Percentiles rank a stretch among this genome's conserved stretches.
Conservation (phyloP, 116 monocot species). For the Trichopus zeylanicus region DNA sequence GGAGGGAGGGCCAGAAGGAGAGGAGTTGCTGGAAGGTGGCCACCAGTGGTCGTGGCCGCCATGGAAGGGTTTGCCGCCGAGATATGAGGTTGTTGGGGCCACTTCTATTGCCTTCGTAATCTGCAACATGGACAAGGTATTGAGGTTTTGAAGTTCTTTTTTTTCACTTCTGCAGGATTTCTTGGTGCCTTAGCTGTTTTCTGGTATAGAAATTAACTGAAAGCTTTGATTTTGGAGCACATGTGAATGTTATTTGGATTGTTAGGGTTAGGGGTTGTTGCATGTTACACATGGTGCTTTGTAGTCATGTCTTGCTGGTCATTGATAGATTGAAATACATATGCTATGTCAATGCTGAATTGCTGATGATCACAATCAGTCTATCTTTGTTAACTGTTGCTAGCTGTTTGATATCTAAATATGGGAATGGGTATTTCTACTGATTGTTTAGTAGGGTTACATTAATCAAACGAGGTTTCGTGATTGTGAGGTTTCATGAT, state of each 20-base stretch:
- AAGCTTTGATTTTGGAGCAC: not conserved
- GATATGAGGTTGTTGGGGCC: conserved; percentile 81
- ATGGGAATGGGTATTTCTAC: not conserved
- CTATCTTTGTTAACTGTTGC: not conserved
- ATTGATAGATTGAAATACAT: not conserved
- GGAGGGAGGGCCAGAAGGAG: not conserved
- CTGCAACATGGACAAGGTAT: conserved; percentile 99
- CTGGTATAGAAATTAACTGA: not conserved
- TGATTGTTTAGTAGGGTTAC: too few species aligned
- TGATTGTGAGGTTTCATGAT: too few species aligned
- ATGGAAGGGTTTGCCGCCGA: conserved; percentile 39
- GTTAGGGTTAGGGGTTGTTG: too few species aligned
- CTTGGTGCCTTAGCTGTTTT: not conserved
- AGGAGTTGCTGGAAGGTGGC: conserved; percentile 3
- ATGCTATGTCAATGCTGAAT: not conserved
- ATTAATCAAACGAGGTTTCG: too few species aligned
- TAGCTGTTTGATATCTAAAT: not conserved
- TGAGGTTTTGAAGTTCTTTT: not conserved
- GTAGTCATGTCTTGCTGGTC: not conserved
- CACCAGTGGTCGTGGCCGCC: conserved; percentile 40
- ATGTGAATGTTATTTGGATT: not conserved
- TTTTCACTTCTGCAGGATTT: too few species aligned
- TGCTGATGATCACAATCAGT: not conserved
- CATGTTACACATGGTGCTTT: too few species aligned
- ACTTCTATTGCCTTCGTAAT: conserved; percentile 94